These are phyloP conservation scores for Hansenula anomala DNA, from an alignment of 1,139 yeast genomes.

Conservation along the genomic window DNA sequence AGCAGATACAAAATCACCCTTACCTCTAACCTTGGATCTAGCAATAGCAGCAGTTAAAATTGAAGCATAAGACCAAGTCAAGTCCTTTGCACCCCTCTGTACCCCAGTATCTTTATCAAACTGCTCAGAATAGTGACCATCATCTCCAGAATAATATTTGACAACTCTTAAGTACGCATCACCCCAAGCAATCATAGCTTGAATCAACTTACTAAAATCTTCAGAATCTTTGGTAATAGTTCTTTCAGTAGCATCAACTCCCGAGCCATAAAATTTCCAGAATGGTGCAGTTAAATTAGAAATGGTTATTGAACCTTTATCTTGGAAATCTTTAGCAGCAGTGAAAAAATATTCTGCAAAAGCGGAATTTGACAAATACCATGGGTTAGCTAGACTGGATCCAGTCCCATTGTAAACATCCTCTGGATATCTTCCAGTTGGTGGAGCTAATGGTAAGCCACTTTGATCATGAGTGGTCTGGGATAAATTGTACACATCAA, in stretches of 20 bases:
- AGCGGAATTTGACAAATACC: conserved; percentile 82
- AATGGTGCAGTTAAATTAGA: conserved; percentile 16
- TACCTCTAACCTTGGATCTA: background rate
- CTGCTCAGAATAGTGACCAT: conserved; percentile 80
- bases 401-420: conserved; percentile 80
- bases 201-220: conserved; percentile 37
- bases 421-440: conserved; percentile 86
- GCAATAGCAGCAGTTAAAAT: background rate
- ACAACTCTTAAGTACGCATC: conserved; percentile 70
- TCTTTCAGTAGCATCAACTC: conserved; percentile 11
- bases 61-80: conserved; percentile 76
- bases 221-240: conserved; percentile 35
- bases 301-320: conserved; percentile 19
- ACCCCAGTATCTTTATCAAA: conserved; percentile 71
- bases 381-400: conserved; percentile 76
- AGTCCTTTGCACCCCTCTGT: conserved; percentile 75
- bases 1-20: background rate
- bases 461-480: conserved; percentile 51
- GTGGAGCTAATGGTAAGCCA: conserved; percentile 48
- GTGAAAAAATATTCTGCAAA: conserved; percentile 44
- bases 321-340: conserved; percentile 15
- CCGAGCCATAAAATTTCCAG: conserved; percentile 11
- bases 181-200: conserved; percentile 45
- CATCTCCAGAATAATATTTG: conserved; percentile 59
- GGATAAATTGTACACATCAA: conserved; percentile 42